phyloP scores from a whole-genome alignment of 2,329 filamentous ascomycete species.

The Penicillium rolfsii region DNA sequence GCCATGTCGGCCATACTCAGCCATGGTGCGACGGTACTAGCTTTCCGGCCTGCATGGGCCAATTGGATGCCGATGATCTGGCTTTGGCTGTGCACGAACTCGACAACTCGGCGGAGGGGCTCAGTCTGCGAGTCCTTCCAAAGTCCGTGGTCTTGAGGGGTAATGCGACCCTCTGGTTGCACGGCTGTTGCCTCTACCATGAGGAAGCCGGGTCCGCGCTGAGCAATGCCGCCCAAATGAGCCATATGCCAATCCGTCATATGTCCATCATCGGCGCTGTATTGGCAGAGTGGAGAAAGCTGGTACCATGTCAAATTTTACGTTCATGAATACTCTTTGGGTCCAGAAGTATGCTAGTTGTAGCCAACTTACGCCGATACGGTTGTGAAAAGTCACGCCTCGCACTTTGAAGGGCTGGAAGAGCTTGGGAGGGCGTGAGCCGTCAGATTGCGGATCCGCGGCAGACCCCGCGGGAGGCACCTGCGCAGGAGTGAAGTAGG shows the following conservation, averaged over 20 bases:
- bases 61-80: constrained; percentile 80
- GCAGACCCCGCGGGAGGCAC: constrained; percentile 42
- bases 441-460: constrained; percentile 47
- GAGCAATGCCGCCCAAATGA: constrained; percentile 77
- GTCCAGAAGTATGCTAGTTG: not conserved
- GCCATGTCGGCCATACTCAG: constrained; percentile 43
- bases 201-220: constrained; percentile 72
- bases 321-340: not conserved
- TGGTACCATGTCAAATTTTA: constrained; percentile 17
- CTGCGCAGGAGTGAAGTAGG: constrained; percentile 48
- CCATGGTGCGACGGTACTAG: constrained; percentile 60
- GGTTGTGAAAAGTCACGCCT: constrained; percentile 67
- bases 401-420: constrained; percentile 62
- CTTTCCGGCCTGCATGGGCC: constrained; percentile 73
- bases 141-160: constrained; percentile 63
- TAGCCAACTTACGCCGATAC: constrained; percentile 56
- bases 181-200: constrained; percentile 81
- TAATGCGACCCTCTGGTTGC: constrained; percentile 76
- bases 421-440: constrained; percentile 55
- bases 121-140: constrained; percentile 85
- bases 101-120: constrained; percentile 67
- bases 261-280: constrained; percentile 70
- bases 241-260: constrained; percentile 80
- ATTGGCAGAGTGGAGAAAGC: constrained; percentile 68
- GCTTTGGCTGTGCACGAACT: constrained; percentile 78